Conservation (phyloP, 1,284 basidiomycete genomes). For the Veloporphyrellus conicus region DNA sequence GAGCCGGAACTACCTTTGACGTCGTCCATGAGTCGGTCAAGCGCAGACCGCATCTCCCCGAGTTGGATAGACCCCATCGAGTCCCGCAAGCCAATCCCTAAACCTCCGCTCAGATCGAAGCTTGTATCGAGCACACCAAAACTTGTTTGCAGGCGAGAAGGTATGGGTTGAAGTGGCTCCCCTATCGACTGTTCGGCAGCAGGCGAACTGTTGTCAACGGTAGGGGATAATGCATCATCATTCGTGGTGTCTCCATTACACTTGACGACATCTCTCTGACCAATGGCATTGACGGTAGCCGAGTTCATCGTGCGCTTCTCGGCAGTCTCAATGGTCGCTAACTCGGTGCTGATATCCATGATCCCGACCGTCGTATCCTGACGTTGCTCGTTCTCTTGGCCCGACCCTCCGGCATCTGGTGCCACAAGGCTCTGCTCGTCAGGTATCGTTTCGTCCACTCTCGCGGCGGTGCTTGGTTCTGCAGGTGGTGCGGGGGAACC, state of each 20-base stretch:
- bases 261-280: not conserved
- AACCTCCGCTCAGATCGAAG: constrained; percentile 34
- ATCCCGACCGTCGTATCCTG: constrained; percentile 8
- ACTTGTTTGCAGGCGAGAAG: constrained; percentile 14
- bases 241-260: not conserved
- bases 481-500: constrained; percentile 8
- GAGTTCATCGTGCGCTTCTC: constrained; percentile 38
- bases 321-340: constrained; percentile 43
- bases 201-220: not conserved
- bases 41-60: constrained; percentile 69
- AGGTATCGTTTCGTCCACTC: not conserved
- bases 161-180: constrained; percentile 5
- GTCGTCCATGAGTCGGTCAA: constrained; percentile 74
- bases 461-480: not conserved
- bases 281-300: not conserved
- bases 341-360: constrained; percentile 42
- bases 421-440: not conserved
- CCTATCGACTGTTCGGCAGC: not conserved
- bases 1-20: constrained; percentile 48
- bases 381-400: constrained; percentile 11
- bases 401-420: not conserved
- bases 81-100: constrained; percentile 26
- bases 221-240: not conserved
- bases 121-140: constrained; percentile 23
- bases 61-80: constrained; percentile 42